Percentiles rank a stretch among this genome's conserved stretches.
phyloP scores from a whole-genome alignment of 108 stramenopile species.

The Licmophora abbreviata region DNA sequence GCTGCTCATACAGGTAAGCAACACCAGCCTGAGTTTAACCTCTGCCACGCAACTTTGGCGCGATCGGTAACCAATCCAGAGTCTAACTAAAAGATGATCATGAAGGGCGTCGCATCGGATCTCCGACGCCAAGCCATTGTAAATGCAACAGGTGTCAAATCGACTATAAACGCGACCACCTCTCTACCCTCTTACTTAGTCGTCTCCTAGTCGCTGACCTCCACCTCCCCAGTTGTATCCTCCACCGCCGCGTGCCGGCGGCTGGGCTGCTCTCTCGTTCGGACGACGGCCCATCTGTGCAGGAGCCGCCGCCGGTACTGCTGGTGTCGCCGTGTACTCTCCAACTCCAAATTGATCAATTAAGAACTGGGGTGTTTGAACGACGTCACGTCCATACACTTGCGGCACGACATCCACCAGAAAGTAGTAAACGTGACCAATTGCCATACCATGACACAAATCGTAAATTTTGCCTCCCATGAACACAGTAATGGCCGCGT shows the following conservation, averaged over 20 bases:
- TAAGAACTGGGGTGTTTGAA: constrained; percentile 79
- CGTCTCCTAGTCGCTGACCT: constrained; percentile 21
- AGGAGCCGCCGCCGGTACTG: constrained; percentile 9
- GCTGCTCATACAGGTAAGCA: too few relatives aligned
- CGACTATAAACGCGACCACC: too few relatives aligned
- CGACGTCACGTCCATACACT: constrained; percentile 72
- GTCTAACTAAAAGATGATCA: too few relatives aligned
- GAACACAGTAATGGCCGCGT: constrained; percentile 60
- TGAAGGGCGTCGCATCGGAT: too few relatives aligned
- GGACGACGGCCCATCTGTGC: neutral
- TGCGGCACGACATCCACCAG: constrained; percentile 78
- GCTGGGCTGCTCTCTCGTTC: constrained; percentile 3
- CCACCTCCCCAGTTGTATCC: constrained; percentile 34
- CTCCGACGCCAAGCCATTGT: too few relatives aligned
- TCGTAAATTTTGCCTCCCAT: constrained; percentile 59
- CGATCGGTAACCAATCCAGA: too few relatives aligned
- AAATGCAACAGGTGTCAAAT: too few relatives aligned
- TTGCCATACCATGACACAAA: constrained; percentile 60
- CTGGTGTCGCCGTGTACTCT: constrained; percentile 53
- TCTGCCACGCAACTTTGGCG: too few relatives aligned
- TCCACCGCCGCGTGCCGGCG: constrained; percentile 7
- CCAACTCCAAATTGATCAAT: constrained; percentile 77
- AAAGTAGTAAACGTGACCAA: constrained; percentile 87
- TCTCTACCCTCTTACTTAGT: too few relatives aligned
- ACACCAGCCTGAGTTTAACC: too few relatives aligned